phyloP scores from a whole-genome alignment of 2,329 filamentous ascomycete genomes.

The Zelopaecilomyces penicillatus region DNA sequence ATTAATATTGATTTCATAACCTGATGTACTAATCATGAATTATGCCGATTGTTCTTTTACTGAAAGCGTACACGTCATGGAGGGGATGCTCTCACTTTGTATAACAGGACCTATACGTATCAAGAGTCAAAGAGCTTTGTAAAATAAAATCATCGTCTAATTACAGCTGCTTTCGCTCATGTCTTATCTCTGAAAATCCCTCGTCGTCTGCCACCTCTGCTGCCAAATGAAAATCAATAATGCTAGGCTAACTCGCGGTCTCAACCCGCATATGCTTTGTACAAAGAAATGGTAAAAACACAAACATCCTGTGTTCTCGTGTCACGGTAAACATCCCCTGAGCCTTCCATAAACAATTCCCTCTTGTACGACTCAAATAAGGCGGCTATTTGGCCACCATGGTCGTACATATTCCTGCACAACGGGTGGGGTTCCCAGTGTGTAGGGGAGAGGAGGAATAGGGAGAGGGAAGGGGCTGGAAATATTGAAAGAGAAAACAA shows the following conservation, averaged over 20 bases:
- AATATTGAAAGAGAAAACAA: conserved; percentile 11
- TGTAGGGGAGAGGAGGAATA: conserved; percentile 6
- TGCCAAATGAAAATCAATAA: conserved; percentile 13
- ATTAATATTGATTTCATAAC: conserved; percentile 1
- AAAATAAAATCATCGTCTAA: conserved; percentile 22
- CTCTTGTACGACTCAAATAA: neutral
- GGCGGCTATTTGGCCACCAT: neutral
- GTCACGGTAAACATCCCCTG: conserved; percentile 4
- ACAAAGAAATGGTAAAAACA: conserved; percentile 18
- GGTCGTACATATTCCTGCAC: conserved; percentile 1
- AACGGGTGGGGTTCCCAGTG: conserved; percentile 2
- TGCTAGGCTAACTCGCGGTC: conserved; percentile 15
- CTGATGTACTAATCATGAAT: too few species aligned
- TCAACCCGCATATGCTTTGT: conserved; percentile 27
- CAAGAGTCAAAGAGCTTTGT: conserved; percentile 15
- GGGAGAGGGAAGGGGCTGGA: conserved; percentile 2
- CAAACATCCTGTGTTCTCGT: conserved; percentile 12
- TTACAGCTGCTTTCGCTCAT: conserved; percentile 21
- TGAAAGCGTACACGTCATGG: too few species aligned
- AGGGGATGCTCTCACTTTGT: neutral
- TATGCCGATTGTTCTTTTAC: too few species aligned
- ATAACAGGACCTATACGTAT: conserved; percentile 6
- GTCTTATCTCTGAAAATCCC: conserved; percentile 9
- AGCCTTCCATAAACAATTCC: neutral
- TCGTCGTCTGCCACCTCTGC: conserved; percentile 3